Evolutionary conservation across 116 monocot genomes (phyloP), one percentile per base, ranked within the genome.

Genomic region (Cymodocea nodosa): DNA sequence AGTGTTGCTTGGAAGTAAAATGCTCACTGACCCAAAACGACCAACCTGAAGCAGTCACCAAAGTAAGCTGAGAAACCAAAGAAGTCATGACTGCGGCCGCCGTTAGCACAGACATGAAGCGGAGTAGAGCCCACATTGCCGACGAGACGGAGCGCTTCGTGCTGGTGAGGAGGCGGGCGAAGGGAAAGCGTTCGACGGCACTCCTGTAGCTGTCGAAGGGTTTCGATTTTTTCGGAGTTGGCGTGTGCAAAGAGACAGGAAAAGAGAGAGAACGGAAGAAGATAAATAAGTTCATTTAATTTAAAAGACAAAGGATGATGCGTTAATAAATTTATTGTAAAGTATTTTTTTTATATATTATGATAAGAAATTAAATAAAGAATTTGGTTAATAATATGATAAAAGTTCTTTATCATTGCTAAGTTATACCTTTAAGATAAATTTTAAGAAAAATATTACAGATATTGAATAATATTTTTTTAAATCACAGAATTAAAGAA

Each of bases 31-130:
- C 36, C 62, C 11, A 18, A 51, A 23, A 9, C 22, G 50, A 51
- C 50, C 51, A 24, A 65, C 65, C 65, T 65, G 65, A 65, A 14
- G 15, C 65, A 19, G 50, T 25, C 11, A 51, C 65, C 65, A 11
- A 24, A 4, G 23, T 49, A 15, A 10, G 44, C 62, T 62, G 36
- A 62, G 62, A 15, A 14, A 34, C 40, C 18, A 62, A 39, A n/a
- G 36, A 62, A 15, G 36, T 62, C 30, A 37, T 18, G 18, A 37
- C 35, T 6, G 44, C 44, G 44, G 44, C 44, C 44, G 44, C 44
- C 44, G 44, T 44, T 18, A 62, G 15, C 17, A 62, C 7, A 39
- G 36, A 16, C 19, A 19, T 5, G 11, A n/a, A 6, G 36, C 37
- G 11, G 19, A 62, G 36, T 0, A 17, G n/a, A 4, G 36, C 19